Evolutionary conservation across 1,284 basidiomycete species (phyloP), one percentile per base, ranked within the genome.

Genomic region (Ustilago bromivora): DNA sequence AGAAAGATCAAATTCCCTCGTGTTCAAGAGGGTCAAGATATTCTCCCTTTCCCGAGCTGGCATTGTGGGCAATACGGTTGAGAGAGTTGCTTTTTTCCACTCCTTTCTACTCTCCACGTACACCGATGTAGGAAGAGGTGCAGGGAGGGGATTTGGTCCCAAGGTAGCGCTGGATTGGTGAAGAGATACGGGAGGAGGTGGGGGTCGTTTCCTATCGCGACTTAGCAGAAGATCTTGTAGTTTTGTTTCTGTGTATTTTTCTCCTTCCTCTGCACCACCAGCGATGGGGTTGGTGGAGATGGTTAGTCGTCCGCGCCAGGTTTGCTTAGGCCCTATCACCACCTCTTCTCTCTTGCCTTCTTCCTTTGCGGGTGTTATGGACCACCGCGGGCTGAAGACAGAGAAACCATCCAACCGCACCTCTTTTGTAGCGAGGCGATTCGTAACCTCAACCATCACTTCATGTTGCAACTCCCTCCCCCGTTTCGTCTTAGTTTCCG

Each of bases 1-100:
- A 17, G 70, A 4, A 0, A 83, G 15, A 38, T 84, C 82, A 1
- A 82, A 19, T 4, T 82, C 80, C 12, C 53, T 41, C 0, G 64
- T 34, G 19, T 69, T 53, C 40, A 57, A 82, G 2, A 82, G 62
- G 4, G 74, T 63, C 57, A 82, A 84, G 4, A 66, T 53, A 3
- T 32, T 3, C 3, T 9, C 10, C 17, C 79, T 58, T 19, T 78
- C 72, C 12, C 59, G 52, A 0, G 35, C 5, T 0, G 62, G 4
- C 3, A 82, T 58, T 2, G 76, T 67, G 0, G 65, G 57, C 19
- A 78, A 83, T 4, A 61, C 28, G 9, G 28, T 12, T 0, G 61
- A 40, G 0, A 83, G 71, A n/a, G 32, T 32, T 4, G 23, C n/a
- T 2, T 13, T 53, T 2, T 73, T 71, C 70, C 75, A 83, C 2